Percentiles rank a stretch among this genome's conserved stretches.
Evolutionary conservation across 78 protist species (phyloP).

Genomic region (Abeoforma whisleri): DNA sequence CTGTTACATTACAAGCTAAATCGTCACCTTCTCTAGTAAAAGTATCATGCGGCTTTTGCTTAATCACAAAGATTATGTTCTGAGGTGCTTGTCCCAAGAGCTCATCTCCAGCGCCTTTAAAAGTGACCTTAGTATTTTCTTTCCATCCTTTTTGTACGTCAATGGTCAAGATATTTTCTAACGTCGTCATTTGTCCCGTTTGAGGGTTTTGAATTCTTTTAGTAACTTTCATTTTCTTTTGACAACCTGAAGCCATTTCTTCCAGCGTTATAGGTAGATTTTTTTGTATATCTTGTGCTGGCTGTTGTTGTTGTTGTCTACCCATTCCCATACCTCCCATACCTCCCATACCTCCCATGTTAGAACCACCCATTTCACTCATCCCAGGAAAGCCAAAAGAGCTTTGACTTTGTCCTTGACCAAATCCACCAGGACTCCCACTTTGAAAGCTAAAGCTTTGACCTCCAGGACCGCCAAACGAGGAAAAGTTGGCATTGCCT

Average conservation of each 20-base stretch:
- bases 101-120: conserved; percentile 55
- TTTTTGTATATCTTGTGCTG: neutral
- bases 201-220: conserved; percentile 15
- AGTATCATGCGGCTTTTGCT: conserved; percentile 54
- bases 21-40: conserved; percentile 54
- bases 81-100: conserved; percentile 44
- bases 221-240: conserved; percentile 50
- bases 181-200: neutral
- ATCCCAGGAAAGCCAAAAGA: neutral
- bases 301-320: neutral
- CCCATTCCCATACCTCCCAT: conserved; percentile 35
- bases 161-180: conserved; percentile 35
- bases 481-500: neutral
- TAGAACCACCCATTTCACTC: neutral
- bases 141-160: conserved; percentile 61
- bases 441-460: neutral
- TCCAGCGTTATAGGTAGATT: conserved; percentile 41
- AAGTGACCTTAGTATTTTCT: conserved; percentile 63
- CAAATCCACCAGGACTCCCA: neutral
- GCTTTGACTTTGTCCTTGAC: neutral
- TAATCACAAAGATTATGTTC: conserved; percentile 61
- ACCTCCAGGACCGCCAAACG: neutral
- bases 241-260: conserved; percentile 48
- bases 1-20: neutral
- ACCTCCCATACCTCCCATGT: neutral